A percentile compares a stretch with the other conserved stretches of the same genome.
These are phyloP conservation scores for Amanita subjunquillea DNA, from an alignment of 768 basidiomycete genomes.

Conservation along the genomic window DNA sequence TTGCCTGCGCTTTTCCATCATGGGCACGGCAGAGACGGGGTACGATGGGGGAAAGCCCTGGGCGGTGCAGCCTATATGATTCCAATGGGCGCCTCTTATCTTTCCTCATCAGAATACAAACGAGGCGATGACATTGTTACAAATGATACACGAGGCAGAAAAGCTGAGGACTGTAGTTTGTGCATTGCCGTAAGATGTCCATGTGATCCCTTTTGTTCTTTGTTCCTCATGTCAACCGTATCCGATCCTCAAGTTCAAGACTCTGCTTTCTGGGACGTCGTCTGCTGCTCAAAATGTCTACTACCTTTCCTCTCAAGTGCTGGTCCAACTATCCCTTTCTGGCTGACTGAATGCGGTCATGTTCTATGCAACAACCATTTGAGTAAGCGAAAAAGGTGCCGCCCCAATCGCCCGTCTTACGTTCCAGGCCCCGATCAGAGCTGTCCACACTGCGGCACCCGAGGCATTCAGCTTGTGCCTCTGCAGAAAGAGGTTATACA, in stretches of 20 bases:
- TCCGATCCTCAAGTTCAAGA: constrained; percentile 28
- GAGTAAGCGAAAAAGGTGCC: constrained; percentile 33
- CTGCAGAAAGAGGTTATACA: constrained; percentile 56
- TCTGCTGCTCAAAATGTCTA: constrained; percentile 60
- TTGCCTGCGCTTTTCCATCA: constrained; percentile 13
- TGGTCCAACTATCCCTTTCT: constrained; percentile 62
- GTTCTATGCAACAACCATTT: constrained; percentile 80
- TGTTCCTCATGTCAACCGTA: constrained; percentile 30
- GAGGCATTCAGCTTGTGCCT: constrained; percentile 57
- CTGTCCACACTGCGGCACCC: constrained; percentile 58
- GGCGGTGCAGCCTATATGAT: background rate
- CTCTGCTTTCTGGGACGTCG: constrained; percentile 76
- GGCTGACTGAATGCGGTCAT: constrained; percentile 86
- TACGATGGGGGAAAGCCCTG: background rate
- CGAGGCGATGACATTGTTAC: background rate
- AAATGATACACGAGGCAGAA: background rate
- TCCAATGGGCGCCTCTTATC: background rate
- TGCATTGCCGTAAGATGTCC: background rate
- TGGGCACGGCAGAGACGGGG: background rate
- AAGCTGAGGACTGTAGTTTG: no score
- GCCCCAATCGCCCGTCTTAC: background rate
- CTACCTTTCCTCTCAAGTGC: constrained; percentile 48
- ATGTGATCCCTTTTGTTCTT: background rate
- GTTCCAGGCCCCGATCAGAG: constrained; percentile 57
- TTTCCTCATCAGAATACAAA: background rate